A percentile compares a stretch with the other conserved stretches of the same genome.
Evolutionary conservation across 2,329 filamentous ascomycete species (phyloP).

Genomic region (Trichoderma sp.): DNA sequence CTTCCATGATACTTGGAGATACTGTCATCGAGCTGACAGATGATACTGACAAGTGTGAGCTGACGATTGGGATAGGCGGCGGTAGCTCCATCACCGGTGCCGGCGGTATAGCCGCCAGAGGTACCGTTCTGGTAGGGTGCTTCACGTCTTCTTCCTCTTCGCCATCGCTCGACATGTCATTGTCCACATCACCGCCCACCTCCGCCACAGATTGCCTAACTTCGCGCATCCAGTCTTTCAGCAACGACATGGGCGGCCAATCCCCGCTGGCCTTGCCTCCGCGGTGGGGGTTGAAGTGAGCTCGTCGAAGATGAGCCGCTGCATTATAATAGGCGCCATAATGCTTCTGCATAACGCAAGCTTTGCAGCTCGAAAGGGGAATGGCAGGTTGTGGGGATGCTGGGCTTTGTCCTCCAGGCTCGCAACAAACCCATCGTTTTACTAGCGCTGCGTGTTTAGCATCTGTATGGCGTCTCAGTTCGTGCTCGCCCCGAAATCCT

Average conservation of each 20-base stretch:
- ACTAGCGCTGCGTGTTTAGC: constrained; percentile 56
- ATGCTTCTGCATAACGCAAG: constrained; percentile 55
- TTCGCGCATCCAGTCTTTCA: constrained; percentile 62
- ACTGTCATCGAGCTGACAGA: constrained; percentile 14
- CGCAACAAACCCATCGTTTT: constrained; percentile 56
- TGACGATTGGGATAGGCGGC: background rate
- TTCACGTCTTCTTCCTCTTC: constrained; percentile 47
- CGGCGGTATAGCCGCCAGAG: background rate
- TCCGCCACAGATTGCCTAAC: constrained; percentile 52
- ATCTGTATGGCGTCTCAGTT: constrained; percentile 67
- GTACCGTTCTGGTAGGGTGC: constrained; percentile 4
- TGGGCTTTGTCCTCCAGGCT: constrained; percentile 41
- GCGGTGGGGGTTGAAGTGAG: constrained; percentile 56
- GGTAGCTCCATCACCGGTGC: constrained; percentile 9
- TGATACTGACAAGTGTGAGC: constrained; percentile 6
- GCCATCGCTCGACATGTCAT: constrained; percentile 46
- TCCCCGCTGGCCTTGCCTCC: constrained; percentile 58
- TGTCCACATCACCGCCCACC: constrained; percentile 33
- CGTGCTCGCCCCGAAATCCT: constrained; percentile 88
- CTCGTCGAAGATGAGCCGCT: constrained; percentile 56
- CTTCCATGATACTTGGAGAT: constrained; percentile 16
- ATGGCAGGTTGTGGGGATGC: constrained; percentile 48
- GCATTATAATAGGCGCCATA: constrained; percentile 61
- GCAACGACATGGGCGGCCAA: constrained; percentile 56
- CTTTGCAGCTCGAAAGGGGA: constrained; percentile 55